Evolutionary conservation across 1,284 basidiomycete genomes (phyloP), one percentile per base, ranked within the genome.

Genomic region (Heterobasidion occidentale): DNA sequence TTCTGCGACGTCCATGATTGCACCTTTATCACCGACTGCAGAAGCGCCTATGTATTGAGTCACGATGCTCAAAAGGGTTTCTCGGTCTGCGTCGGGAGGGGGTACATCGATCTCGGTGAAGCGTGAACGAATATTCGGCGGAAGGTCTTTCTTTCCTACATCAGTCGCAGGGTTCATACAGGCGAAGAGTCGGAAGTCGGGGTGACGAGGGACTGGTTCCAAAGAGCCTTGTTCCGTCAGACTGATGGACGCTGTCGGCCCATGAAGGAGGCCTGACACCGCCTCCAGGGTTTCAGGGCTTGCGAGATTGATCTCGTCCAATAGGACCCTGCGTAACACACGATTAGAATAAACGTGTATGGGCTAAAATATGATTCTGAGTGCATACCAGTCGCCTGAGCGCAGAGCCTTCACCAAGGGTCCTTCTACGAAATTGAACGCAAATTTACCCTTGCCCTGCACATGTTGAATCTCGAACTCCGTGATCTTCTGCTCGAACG

Each of bases 111-210:
- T 83, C 71, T 99, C 97, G 2, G 94, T 98, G 74, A 99, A 99
- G 36, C 92, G 85, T 7, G 89, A 85, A 38, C 96, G 87, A 50
- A 99, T 88, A 63, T 90, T 90, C 0, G 90, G 86, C 9, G 94
- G 92, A 1, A 99, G 84, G 65, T 98, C 96, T 66, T 94, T 96
- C 77, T 99, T 99, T 55, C 97, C 97, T 19, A 98, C 92, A 62
- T 99, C 97, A 2, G 96, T 99, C 0, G 97, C 97, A 2, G 97
- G 97, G 67, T 99, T 99, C 97, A 99, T 99, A 69, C 97, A 99
- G 1, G 94, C 95, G 66, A 99, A 99, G 8, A 99, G 76, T 33
- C 96, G 89, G 74, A 99, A 99, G 64, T 97, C 88, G 17, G 93
- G 86, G 69, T 99, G 97, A 1, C 97, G 88, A 36, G 87, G 86